Conservation (phyloP, 352 stramenopile species). For the Globisporangium nagaii region DNA sequence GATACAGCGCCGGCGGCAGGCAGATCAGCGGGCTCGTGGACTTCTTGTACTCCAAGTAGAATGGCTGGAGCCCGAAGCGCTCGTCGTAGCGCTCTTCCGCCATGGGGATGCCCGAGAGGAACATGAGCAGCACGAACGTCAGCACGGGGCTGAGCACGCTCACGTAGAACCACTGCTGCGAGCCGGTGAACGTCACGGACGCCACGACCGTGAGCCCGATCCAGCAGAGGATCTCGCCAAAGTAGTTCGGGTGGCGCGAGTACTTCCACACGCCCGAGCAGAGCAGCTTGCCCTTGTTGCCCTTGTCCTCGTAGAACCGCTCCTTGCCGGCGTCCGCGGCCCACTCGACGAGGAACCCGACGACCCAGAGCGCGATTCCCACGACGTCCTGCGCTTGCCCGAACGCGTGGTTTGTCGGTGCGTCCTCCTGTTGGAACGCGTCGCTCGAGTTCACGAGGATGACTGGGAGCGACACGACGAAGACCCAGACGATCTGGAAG, state of each 20-base stretch:
- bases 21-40: conserved; percentile 55
- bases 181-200: conserved; percentile 30
- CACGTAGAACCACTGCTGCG: conserved; percentile 40
- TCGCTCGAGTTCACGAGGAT: conserved; percentile 53
- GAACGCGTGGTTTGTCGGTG: conserved; percentile 18
- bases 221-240: conserved; percentile 92
- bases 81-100: conserved; percentile 58
- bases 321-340: conserved; percentile 59
- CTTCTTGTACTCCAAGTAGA: conserved; percentile 64
- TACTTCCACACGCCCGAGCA: conserved; percentile 76
- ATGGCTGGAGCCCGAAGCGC: conserved; percentile 43
- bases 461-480: conserved; percentile 64
- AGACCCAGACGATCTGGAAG: conserved; percentile 81
- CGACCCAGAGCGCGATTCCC: conserved; percentile 39
- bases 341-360: conserved; percentile 54
- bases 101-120: conserved; percentile 59
- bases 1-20: conserved; percentile 41
- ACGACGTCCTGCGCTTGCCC: conserved; percentile 31
- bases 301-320: conserved; percentile 39
- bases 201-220: conserved; percentile 42
- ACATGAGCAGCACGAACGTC: conserved; percentile 64
- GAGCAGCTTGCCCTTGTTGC: conserved; percentile 53
- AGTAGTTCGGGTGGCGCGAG: conserved; percentile 91
- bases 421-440: conserved; percentile 6
- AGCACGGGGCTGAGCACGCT: conserved; percentile 43